Evolutionary conservation across 2,329 filamentous ascomycete genomes (phyloP), one percentile per base, ranked within the genome.

Genomic region (Aspergillus pseudoterreus): DNA sequence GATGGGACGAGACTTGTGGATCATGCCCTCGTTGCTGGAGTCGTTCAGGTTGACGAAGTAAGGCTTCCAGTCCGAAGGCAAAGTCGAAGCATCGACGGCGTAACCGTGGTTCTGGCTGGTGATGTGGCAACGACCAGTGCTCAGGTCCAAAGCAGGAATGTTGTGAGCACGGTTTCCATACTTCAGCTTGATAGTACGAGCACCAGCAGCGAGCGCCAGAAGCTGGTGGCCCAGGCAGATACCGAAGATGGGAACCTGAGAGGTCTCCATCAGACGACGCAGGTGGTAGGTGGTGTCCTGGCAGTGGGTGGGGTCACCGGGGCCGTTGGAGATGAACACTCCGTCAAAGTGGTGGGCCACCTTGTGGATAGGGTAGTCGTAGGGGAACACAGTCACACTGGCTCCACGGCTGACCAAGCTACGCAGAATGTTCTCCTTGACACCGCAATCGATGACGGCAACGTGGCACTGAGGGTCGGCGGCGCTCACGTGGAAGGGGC

Each of bases 41-140:
- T 99, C 94, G 75, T 97, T 99, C 60, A 97, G 80, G 80, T 99
- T 97, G 74, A 95, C 87, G 71, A 97, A 99, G 81, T 95, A 97
- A 73, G 96, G 92, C 81, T 92, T 94, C 85, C 91, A 99, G 35
- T 96, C 91, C 50, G 76, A 78, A 49, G 89, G 84, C 38, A 99
- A 80, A 10, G 90, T 96, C 53, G 82, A 80, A 5, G 88, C 83
- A 67, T 97, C 92, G 53, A 99, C 89, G 41, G 92, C 94, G 67
- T 97, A 99, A 57, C 94, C 94, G 76, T 97, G 94, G 78, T 97
- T 97, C 80, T 99, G 94, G 72, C 87, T 92, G 53, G 92, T 97
- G 73, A 97, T 97, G 79, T 97, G 92, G 84, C 94, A 97, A 73
- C 92, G 90, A 52, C 94, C 92, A 35, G 92, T 97, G 55, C 89